Base-by-base conservation (phyloP, 768 basidiomycete species). In the Lactarius quietus region DNA sequence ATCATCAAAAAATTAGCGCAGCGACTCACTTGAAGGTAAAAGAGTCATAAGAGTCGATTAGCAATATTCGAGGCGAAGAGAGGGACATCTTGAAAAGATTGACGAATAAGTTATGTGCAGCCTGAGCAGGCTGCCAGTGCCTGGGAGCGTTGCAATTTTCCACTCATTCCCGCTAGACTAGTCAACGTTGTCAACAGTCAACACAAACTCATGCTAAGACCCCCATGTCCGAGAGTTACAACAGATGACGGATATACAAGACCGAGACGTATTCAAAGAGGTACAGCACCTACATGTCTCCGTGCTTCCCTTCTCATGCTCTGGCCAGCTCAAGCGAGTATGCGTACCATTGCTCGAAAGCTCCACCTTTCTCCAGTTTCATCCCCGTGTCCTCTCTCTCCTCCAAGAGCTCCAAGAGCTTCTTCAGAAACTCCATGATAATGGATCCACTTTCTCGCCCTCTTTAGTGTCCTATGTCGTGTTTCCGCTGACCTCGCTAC, bases 1-100 rank as follows among this genome's bases (percentile, higher is more conserved):
- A 43, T 43, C 0, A 17, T 45, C 35, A 54, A 28, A 33, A 62
- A 45, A 20, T 4, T 45, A 45, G 43, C 43, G 29, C 33, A 17
- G n/a, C n/a, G n/a, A 80, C 88, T 64, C 62, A 92, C 91, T 93
- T 93, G 83, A 84, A 83, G n/a, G 92, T 90, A 75, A 93, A 93
- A 2, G 91, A 92, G 74, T 93, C 92, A 69, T 93, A 92, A 0
- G 91, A 93, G 73, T 92, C 92, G 35, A 93, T 80, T 54, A 93
- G 79, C 35, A 93, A 79, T 55, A 93, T 78, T 59, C 83, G 80
- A 53, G 85, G 84, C 20, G 69, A 62, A 20, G 59, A 71, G 43
- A 65, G 51, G 45, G 70, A 65, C 75, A 79, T 76, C 61, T 66
- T 56, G 33, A 65, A 55, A 65, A 62, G 12, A 52, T 39, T 26